These are phyloP conservation scores for Rosa multiflora DNA, from an alignment of 306 rosid species.

Conservation along the genomic window DNA sequence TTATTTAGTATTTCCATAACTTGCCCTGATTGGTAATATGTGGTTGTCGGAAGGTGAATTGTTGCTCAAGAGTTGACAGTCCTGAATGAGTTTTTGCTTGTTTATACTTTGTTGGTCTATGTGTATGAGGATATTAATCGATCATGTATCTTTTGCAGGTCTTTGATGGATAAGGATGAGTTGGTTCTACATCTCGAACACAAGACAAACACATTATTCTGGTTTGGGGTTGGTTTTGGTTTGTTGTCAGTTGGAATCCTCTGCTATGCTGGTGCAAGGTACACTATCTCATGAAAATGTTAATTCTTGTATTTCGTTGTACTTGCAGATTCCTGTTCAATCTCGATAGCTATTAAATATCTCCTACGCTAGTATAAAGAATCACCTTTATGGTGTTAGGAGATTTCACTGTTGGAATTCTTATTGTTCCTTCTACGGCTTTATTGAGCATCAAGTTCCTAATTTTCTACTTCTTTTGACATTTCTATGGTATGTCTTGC, in stretches of 20 bases:
- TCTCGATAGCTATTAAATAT: not conserved
- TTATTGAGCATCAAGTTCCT: not conserved
- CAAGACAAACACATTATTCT: slow-evolving; percentile 49
- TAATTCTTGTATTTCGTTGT: not conserved
- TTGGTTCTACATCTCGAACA: slow-evolving; percentile 65
- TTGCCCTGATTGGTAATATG: not conserved
- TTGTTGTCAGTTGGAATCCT: slow-evolving; percentile 75
- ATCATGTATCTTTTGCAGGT: slow-evolving; percentile 49
- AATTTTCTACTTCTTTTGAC: not conserved
- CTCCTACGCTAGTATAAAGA: not conserved
- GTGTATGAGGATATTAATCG: not conserved
- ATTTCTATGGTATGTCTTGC: not conserved
- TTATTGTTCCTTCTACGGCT: not conserved
- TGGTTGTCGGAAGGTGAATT: not conserved
- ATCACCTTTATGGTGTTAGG: not conserved
- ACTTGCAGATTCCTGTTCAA: not conserved
- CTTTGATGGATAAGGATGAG: slow-evolving; percentile 76
- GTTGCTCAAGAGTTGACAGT: not conserved
- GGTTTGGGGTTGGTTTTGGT: slow-evolving; percentile 65
- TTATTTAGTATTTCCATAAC: not conserved
- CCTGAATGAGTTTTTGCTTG: not conserved
- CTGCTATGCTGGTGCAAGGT: slow-evolving; percentile 75
- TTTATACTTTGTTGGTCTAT: not conserved
- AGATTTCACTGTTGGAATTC: not conserved
- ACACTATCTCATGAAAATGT: slow-evolving; percentile 1